These are phyloP conservation scores for Claviceps maximensis DNA, from an alignment of 2,329 filamentous ascomycete species.

Conservation along the genomic window DNA sequence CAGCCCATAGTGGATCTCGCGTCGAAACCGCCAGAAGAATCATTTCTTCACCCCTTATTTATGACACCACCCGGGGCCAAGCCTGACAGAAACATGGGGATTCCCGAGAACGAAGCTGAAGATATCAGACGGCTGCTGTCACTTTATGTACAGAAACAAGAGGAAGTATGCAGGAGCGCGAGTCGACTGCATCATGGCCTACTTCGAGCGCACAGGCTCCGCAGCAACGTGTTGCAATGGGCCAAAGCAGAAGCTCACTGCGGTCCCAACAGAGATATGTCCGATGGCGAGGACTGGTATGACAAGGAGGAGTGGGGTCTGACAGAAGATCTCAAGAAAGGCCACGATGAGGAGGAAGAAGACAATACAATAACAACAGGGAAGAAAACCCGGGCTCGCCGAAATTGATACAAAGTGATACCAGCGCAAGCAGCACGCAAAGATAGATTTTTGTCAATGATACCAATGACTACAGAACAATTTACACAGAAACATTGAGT, in stretches of 20 bases:
- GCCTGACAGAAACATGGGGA: conserved; percentile 56
- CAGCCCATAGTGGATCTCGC: not conserved
- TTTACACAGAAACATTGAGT: not conserved
- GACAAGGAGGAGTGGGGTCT: conserved; percentile 70
- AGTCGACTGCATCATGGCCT: conserved; percentile 57
- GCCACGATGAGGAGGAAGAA: conserved; percentile 71
- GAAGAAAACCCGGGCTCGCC: conserved; percentile 48
- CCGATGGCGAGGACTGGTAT: conserved; percentile 82
- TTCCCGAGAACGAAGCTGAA: conserved; percentile 63
- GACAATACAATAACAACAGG: conserved; percentile 47
- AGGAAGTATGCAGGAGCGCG: conserved; percentile 64
- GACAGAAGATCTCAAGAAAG: conserved; percentile 64
- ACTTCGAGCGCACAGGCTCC: conserved; percentile 57
- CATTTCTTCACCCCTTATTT: conserved; percentile 65
- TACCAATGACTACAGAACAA: not conserved
- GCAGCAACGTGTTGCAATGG: conserved; percentile 60
- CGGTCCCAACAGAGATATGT: conserved; percentile 57
- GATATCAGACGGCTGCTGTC: conserved; percentile 62
- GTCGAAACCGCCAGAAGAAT: conserved; percentile 22
- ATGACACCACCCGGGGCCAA: conserved; percentile 46
- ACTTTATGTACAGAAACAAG: conserved; percentile 73
- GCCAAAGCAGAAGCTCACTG: conserved; percentile 65
- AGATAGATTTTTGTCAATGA: not conserved
- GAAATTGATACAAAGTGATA: conserved; percentile 11
- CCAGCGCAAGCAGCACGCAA: not conserved